Evolutionary conservation across 2,329 filamentous ascomycete genomes (phyloP).

Genomic region (Claviceps quebecensis): DNA sequence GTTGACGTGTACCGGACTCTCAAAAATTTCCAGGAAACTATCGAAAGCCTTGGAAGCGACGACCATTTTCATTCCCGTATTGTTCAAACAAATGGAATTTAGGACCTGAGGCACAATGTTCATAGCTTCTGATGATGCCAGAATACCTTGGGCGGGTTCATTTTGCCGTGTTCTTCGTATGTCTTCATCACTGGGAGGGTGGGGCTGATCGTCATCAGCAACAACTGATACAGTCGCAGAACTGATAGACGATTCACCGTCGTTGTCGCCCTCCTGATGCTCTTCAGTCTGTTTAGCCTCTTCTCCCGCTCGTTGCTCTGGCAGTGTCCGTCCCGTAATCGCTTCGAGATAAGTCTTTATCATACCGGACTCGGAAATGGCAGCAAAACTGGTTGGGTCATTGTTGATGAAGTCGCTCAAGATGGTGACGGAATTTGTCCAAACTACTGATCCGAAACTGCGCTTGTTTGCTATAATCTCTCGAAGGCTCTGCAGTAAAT

Average conservation of each 20-base stretch:
- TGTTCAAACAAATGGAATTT: constrained; percentile 86
- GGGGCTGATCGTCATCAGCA: constrained; percentile 27
- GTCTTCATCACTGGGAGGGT: constrained; percentile 38
- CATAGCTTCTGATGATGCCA: constrained; percentile 82
- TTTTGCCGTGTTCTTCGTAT: constrained; percentile 30
- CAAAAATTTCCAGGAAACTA: constrained; percentile 90
- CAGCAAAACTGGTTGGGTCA: constrained; percentile 91
- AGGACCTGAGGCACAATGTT: constrained; percentile 75
- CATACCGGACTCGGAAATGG: constrained; percentile 86
- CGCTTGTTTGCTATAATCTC: constrained; percentile 67
- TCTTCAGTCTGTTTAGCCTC: constrained; percentile 17
- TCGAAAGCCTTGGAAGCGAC: constrained; percentile 69
- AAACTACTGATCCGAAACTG: constrained; percentile 81
- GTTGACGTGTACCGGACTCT: constrained; percentile 78
- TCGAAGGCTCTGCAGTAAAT: constrained; percentile 64
- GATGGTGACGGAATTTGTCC: constrained; percentile 87
- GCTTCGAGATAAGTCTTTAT: constrained; percentile 76
- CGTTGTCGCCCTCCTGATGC: constrained; percentile 22
- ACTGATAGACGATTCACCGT: constrained; percentile 24
- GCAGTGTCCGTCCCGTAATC: constrained; percentile 45
- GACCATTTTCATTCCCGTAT: constrained; percentile 75
- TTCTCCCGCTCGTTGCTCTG: constrained; percentile 15
- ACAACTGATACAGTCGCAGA: constrained; percentile 25
- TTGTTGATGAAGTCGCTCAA: constrained; percentile 97
- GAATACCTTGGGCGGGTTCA: constrained; percentile 53